A percentile compares a stretch with the other conserved stretches of the same genome.
Conservation (phyloP, 345 rosid genomes). For the Kandelia obovata region DNA sequence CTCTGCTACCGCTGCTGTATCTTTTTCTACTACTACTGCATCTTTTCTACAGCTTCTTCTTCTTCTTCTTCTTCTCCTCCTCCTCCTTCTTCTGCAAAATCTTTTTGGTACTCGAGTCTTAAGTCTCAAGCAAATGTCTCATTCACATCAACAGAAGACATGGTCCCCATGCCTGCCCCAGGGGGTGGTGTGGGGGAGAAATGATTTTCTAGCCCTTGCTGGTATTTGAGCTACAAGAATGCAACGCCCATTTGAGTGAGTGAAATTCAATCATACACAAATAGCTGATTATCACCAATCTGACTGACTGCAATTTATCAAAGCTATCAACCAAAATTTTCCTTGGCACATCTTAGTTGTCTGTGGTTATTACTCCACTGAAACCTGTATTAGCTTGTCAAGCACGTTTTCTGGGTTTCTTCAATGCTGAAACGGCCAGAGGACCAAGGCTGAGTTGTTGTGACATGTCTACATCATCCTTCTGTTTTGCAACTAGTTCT, state of each 20-base stretch:
- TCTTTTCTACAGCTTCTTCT: too few relatives aligned
- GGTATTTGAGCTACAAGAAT: neutral
- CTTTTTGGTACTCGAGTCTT: too few relatives aligned
- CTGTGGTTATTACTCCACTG: conserved; percentile 27
- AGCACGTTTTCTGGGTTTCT: conserved; percentile 50
- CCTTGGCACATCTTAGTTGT: conserved; percentile 21
- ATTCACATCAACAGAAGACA: neutral
- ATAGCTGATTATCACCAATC: neutral
- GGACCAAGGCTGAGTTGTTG: conserved; percentile 50
- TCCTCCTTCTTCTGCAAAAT: too few relatives aligned
- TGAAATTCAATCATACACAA: neutral
- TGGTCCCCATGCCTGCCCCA: neutral
- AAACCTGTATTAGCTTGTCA: conserved; percentile 32
- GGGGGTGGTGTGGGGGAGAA: too few relatives aligned
- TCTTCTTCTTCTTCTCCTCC: too few relatives aligned
- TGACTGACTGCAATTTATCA: neutral
- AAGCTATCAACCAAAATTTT: conserved; percentile 10
- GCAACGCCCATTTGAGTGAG: neutral
- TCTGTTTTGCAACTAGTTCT: conserved; percentile 29
- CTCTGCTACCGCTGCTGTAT: too few relatives aligned
- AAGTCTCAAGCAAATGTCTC: too few relatives aligned
- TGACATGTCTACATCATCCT: conserved; percentile 35
- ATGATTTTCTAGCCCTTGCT: neutral
- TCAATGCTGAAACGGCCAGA: conserved; percentile 35
- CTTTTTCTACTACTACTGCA: too few relatives aligned